A percentile compares a stretch with the other conserved stretches of the same genome.
These are phyloP conservation scores for Phlebopus sp. DNA, from an alignment of 1,284 basidiomycete species.

Conservation along the genomic window DNA sequence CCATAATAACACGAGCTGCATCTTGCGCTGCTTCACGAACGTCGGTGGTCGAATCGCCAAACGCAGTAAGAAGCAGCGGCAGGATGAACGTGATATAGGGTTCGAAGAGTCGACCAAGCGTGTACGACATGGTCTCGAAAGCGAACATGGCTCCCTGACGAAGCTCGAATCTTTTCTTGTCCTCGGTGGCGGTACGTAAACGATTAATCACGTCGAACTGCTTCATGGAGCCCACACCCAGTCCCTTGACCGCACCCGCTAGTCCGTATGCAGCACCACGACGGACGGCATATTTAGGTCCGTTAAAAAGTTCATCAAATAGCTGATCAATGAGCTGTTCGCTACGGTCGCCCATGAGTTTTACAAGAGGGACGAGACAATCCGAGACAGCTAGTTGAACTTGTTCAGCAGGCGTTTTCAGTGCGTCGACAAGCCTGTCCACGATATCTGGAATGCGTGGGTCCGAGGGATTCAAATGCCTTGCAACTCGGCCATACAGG, in stretches of 20 bases:
- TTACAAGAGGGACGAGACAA: conserved; percentile 86
- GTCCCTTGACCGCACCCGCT: conserved; percentile 89
- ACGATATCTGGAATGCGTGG: conserved; percentile 81
- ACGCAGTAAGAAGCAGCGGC: conserved; percentile 82
- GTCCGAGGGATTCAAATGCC: conserved; percentile 81
- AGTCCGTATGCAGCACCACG: conserved; percentile 96
- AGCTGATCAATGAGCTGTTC: conserved; percentile 73
- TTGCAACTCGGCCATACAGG: conserved; percentile 89
- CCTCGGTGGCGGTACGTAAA: conserved; percentile 78
- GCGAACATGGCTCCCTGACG: conserved; percentile 96
- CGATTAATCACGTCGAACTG: conserved; percentile 79
- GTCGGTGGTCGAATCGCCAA: conserved; percentile 88
- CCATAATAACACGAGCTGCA: conserved; percentile 94
- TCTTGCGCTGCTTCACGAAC: conserved; percentile 96
- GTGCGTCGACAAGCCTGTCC: conserved; percentile 85
- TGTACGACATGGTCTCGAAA: conserved; percentile 87
- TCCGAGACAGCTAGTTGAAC: conserved; percentile 97
- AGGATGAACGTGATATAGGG: conserved; percentile 90
- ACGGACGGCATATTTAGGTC: conserved; percentile 86
- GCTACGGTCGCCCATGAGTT: conserved; percentile 65
- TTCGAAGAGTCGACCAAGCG: conserved; percentile 89
- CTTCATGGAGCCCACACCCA: conserved; percentile 84
- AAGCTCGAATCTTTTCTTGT: conserved; percentile 85
- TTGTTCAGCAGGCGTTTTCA: conserved; percentile 94
- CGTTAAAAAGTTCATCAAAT: conserved; percentile 73